A percentile compares a stretch with the other conserved stretches of the same genome.
Conservation (phyloP, 805 yeast genomes). For the Wickerhamomyces bovis region DNA sequence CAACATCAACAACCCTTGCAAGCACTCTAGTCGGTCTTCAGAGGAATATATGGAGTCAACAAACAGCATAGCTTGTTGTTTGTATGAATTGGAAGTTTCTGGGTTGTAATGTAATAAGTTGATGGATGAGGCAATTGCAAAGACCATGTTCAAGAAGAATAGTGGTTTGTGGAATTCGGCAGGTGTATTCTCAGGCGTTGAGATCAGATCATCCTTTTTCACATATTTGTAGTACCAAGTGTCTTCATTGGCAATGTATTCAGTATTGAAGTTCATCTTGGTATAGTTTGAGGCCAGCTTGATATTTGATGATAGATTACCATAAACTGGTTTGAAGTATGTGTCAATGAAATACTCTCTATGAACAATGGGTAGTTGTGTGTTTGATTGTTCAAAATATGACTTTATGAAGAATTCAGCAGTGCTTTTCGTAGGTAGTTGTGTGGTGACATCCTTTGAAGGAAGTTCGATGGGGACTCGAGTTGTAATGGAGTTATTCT, state of each 20-base stretch:
- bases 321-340: conserved; percentile 77
- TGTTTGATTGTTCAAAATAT: conserved; percentile 73
- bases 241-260: conserved; percentile 24
- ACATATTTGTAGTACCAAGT: conserved; percentile 43
- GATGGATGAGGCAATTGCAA: conserved; percentile 76
- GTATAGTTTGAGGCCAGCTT: conserved; percentile 57
- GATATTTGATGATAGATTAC: conserved; percentile 46
- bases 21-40: conserved; percentile 56
- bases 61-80: conserved; percentile 55
- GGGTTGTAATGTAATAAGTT: conserved; percentile 63
- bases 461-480: conserved; percentile 18
- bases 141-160: conserved; percentile 67
- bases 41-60: conserved; percentile 53
- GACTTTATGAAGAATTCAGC: conserved; percentile 61
- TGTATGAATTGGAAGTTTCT: conserved; percentile 62
- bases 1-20: conserved; percentile 65
- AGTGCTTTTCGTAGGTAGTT: conserved; percentile 59
- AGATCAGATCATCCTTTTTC: conserved; percentile 15
- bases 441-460: conserved; percentile 29
- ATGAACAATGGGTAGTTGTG: conserved; percentile 80
- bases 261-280: conserved; percentile 33
- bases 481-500: conserved; percentile 24
- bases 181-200: conserved; percentile 40
- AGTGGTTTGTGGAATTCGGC: conserved; percentile 43
- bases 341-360: conserved; percentile 65